These are phyloP conservation scores for Medicago lupulina DNA, from an alignment of 306 rosid species.

Conservation along the genomic window DNA sequence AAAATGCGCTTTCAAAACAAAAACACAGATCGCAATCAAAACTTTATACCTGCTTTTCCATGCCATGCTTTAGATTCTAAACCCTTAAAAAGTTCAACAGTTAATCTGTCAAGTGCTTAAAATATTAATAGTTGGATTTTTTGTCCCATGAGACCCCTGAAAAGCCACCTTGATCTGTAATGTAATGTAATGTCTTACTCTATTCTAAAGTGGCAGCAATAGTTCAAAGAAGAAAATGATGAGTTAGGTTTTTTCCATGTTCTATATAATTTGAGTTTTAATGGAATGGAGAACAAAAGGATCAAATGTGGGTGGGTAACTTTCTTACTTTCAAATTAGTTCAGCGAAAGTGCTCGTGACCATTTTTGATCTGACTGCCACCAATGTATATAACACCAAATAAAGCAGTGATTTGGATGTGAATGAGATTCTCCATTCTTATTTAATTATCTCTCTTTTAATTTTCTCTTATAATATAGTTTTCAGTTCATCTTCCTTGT, in stretches of 20 bases:
- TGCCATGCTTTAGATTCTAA: slow-evolving; percentile 12
- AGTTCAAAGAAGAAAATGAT: slow-evolving; percentile 41
- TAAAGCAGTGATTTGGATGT: slow-evolving; percentile 44
- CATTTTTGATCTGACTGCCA: slow-evolving; percentile 60
- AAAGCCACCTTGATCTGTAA: slow-evolving; percentile 33
- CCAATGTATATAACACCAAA: slow-evolving; percentile 38
- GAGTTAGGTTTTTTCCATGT: slow-evolving; percentile 40
- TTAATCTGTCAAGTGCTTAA: slow-evolving; percentile 3
- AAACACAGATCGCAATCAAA: not conserved
- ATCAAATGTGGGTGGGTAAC: slow-evolving; percentile 25
- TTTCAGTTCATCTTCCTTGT: slow-evolving; percentile 6
- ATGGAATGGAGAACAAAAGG: slow-evolving; percentile 41
- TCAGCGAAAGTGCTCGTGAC: slow-evolving; percentile 56
- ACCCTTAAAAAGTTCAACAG: slow-evolving; percentile 10
- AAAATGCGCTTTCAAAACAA: slow-evolving; percentile 13
- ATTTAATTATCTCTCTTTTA: not conserved
- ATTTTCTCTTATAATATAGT: not conserved
- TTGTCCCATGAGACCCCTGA: slow-evolving; percentile 43
- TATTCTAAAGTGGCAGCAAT: slow-evolving; percentile 9
- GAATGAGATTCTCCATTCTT: slow-evolving; percentile 28
- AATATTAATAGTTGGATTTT: slow-evolving; percentile 17
- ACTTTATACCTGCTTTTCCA: slow-evolving; percentile 20
- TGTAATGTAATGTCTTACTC: slow-evolving; percentile 18
- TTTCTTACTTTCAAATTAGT: slow-evolving; percentile 50
- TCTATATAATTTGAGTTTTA: slow-evolving; percentile 23